Evolutionary conservation across 192 early-diverging fungal genomes (phyloP).

Genomic region (Physocladia obscura): DNA sequence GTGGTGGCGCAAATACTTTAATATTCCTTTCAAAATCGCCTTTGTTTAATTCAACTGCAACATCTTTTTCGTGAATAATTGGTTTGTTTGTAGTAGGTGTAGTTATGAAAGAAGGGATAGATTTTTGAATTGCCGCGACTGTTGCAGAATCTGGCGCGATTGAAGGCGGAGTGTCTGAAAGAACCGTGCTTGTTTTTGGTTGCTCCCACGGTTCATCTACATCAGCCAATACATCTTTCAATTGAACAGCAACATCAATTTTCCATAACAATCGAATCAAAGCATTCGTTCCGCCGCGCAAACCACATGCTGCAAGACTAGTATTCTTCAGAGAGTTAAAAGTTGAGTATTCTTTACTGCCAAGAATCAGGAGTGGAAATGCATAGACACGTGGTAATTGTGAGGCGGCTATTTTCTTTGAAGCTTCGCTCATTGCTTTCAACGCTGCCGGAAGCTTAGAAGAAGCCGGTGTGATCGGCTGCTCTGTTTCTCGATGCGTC

Average conservation of each 20-base stretch:
- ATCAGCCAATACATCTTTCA: constrained; percentile 51
- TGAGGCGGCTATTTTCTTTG: constrained; percentile 1
- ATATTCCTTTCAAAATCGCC: constrained; percentile 19
- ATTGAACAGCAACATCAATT: constrained; percentile 41
- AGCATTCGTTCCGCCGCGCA: constrained; percentile 61
- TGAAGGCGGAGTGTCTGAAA: neutral
- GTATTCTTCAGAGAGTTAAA: constrained; percentile 63
- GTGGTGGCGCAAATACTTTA: constrained; percentile 54
- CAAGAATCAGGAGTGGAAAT: constrained; percentile 62
- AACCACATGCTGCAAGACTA: constrained; percentile 67
- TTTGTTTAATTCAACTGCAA: neutral
- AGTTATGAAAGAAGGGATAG: neutral
- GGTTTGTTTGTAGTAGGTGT: neutral
- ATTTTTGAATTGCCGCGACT: neutral
- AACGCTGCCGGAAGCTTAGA: constrained; percentile 17
- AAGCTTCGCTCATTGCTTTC: constrained; percentile 3
- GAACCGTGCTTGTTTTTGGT: no score
- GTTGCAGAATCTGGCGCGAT: neutral
- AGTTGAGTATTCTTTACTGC: constrained; percentile 66
- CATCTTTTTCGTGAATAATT: neutral
- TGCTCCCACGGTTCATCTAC: constrained; percentile 35
- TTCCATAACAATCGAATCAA: constrained; percentile 71
- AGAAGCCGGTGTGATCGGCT: neutral
- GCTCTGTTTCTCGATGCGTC: constrained; percentile 37
- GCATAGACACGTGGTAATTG: constrained; percentile 42